These are phyloP conservation scores for Apiospora aurea DNA, from an alignment of 2,329 filamentous ascomycete genomes.

Conservation along the genomic window DNA sequence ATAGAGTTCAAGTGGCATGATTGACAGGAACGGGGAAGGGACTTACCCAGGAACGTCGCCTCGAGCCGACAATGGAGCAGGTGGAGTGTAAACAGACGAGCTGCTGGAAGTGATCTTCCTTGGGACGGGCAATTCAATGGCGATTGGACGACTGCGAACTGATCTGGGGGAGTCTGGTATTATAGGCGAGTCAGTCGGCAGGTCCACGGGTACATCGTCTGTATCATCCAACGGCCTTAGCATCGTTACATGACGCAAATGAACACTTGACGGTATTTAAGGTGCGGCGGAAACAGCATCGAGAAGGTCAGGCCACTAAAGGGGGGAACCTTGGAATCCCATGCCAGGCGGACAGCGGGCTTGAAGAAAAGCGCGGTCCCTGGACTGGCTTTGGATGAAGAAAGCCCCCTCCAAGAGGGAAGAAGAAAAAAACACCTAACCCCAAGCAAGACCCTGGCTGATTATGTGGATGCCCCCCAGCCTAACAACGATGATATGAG, in stretches of 20 bases:
- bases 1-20: constrained; percentile 9
- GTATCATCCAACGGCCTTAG: constrained; percentile 22
- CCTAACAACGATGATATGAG: neutral
- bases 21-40: constrained; percentile 16
- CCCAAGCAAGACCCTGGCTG: constrained; percentile 14
- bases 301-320: constrained; percentile 17
- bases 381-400: constrained; percentile 17
- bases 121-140: constrained; percentile 56
- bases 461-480: neutral
- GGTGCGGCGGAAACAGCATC: constrained; percentile 18
- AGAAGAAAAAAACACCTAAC: neutral
- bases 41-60: constrained; percentile 66
- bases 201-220: constrained; percentile 24
- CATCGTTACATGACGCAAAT: constrained; percentile 24
- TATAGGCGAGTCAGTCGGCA: constrained; percentile 34
- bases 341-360: constrained; percentile 8
- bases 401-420: neutral
- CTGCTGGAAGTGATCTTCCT: constrained; percentile 46
- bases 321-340: constrained; percentile 23
- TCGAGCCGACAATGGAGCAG: constrained; percentile 61
- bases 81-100: constrained; percentile 51
- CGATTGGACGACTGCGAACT: constrained; percentile 56
- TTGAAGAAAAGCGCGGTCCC: constrained; percentile 20
- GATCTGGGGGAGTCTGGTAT: constrained; percentile 34
- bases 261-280: constrained; percentile 14